phyloP scores from a whole-genome alignment of 2,329 filamentous ascomycete genomes.

The Fusarium annulatum region DNA sequence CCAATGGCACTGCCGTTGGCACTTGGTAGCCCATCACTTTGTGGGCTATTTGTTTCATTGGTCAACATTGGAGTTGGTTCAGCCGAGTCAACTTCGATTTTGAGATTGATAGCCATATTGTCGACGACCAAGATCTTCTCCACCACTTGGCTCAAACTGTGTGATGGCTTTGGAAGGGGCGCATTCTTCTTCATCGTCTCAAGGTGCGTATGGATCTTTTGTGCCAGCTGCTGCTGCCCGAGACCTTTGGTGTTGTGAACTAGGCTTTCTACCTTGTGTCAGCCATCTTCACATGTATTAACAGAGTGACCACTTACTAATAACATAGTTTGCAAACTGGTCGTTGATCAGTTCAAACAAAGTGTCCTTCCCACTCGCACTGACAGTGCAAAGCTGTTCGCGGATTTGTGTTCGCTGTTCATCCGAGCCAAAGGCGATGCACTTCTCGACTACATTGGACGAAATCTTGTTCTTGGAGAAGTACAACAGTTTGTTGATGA shows the following conservation, averaged over 20 bases:
- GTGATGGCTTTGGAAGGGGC: conserved; percentile 65
- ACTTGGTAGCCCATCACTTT: conserved; percentile 73
- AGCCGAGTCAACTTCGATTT: conserved; percentile 62
- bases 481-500: conserved; percentile 76
- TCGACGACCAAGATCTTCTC: conserved; percentile 6
- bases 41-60: conserved; percentile 75
- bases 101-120: conserved; percentile 47
- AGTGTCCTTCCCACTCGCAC: conserved; percentile 74
- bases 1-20: conserved; percentile 67
- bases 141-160: not conserved
- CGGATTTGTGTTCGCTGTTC: conserved; percentile 78
- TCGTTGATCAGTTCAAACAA: conserved; percentile 86
- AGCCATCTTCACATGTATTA: conserved; percentile 2
- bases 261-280: conserved; percentile 75
- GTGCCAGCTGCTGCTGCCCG: conserved; percentile 69
- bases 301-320: conserved; percentile 76
- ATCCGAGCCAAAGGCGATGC: conserved; percentile 77
- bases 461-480: conserved; percentile 96
- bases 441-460: conserved; percentile 97
- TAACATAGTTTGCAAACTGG: conserved; percentile 94
- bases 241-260: conserved; percentile 66
- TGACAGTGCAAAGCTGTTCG: conserved; percentile 67
- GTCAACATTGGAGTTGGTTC: conserved; percentile 75
- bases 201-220: conserved; percentile 70
- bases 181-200: conserved; percentile 59